Conservation (phyloP, 139 green algal genomes). For the Pseudopediastrum boryanum region DNA sequence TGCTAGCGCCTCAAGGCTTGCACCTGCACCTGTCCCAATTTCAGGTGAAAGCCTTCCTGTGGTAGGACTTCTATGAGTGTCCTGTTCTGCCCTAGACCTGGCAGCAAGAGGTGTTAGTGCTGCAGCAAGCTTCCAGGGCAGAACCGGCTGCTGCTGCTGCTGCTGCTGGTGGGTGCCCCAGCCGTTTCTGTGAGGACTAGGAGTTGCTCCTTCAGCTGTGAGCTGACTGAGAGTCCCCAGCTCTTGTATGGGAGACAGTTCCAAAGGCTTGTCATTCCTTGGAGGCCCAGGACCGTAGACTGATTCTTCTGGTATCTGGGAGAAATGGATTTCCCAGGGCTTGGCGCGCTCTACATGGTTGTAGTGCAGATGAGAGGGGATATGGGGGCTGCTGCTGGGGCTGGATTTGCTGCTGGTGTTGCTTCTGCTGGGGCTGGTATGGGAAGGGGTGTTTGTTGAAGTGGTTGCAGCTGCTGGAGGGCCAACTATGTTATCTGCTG, state of each 20-base stretch:
- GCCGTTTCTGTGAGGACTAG: not conserved
- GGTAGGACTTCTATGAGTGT: not conserved
- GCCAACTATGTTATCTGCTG: conserved; percentile 18
- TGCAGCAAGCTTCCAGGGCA: not conserved
- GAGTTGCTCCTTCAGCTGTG: not conserved
- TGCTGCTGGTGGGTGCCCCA: conserved; percentile 13
- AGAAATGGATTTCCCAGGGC: not conserved
- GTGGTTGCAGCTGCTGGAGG: not conserved
- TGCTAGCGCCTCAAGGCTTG: not conserved
- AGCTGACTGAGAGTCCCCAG: not conserved
- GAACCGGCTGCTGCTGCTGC: not conserved
- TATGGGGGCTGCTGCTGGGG: not conserved
- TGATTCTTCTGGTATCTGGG: not conserved
- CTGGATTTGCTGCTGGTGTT: conserved; percentile 9
- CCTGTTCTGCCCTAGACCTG: conserved; percentile 3
- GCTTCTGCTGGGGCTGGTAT: not conserved
- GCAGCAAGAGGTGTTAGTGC: not conserved
- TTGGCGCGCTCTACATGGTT: not conserved
- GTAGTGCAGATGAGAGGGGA: not conserved
- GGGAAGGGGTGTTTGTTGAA: not conserved
- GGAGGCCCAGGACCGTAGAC: not conserved
- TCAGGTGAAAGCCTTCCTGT: not conserved
- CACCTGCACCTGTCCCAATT: not conserved
- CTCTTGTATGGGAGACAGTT: not conserved
- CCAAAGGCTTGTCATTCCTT: not conserved